These are phyloP conservation scores for Eucalyptus erythrocorys DNA, from an alignment of 345 rosid species.

Conservation along the genomic window DNA sequence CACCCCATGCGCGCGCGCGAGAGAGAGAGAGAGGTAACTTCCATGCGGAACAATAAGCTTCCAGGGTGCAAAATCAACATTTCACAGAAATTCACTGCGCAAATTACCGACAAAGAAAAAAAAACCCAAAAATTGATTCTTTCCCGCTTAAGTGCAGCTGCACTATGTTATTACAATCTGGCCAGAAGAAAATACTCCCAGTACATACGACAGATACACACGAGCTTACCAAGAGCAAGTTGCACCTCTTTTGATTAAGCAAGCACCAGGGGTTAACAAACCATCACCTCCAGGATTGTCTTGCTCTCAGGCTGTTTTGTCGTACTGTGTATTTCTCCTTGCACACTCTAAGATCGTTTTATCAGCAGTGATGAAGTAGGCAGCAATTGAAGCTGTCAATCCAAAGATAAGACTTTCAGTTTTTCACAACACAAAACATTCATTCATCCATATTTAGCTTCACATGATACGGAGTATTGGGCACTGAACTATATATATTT, in stretches of 20 bases:
- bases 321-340: conserved; percentile 29
- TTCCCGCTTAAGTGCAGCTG: neutral
- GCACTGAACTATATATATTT: neutral
- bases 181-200: neutral
- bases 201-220: neutral
- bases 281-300: neutral
- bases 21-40: neutral
- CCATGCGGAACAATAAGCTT: neutral
- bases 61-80: neutral
- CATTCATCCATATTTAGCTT: neutral
- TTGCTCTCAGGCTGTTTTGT: neutral
- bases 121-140: neutral
- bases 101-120: no score
- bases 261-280: neutral
- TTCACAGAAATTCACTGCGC: neutral
- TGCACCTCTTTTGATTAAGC: neutral
- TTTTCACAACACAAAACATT: neutral
- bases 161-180: neutral
- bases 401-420: neutral
- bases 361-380: conserved; percentile 55
- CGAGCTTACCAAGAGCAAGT: neutral
- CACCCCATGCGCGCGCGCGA: neutral
- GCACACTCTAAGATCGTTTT: conserved; percentile 48
- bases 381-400: conserved; percentile 41
- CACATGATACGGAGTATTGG: neutral